Percentiles rank a stretch among this genome's conserved stretches.
These are phyloP conservation scores for Neoarthrinium moseri DNA, from an alignment of 2,329 filamentous ascomycete genomes.

Conservation along the genomic window DNA sequence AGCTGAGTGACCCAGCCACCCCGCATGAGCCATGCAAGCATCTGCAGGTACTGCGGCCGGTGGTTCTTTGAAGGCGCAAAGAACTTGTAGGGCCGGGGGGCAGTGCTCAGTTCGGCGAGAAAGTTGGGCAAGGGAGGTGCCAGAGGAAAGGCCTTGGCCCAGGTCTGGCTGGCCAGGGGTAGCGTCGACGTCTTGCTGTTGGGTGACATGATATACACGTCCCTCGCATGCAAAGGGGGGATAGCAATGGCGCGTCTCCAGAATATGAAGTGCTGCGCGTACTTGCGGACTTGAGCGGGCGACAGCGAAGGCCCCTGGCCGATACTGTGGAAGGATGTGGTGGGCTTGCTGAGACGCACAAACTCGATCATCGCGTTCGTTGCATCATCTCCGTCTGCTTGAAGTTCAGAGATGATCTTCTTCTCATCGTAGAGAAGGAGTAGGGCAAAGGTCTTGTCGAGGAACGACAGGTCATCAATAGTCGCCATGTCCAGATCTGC, in stretches of 20 bases:
- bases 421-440: slow-evolving; percentile 82
- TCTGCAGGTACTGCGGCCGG: slow-evolving; percentile 82
- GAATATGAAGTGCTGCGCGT: slow-evolving; percentile 91
- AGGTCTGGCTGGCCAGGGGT: slow-evolving; percentile 66
- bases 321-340: slow-evolving; percentile 68
- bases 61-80: slow-evolving; percentile 88
- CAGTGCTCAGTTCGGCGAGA: slow-evolving; percentile 76
- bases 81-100: slow-evolving; percentile 77
- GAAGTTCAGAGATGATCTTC: slow-evolving; percentile 69
- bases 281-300: slow-evolving; percentile 77
- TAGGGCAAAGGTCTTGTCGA: slow-evolving; percentile 85
- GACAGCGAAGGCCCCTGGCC: slow-evolving; percentile 71
- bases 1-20: slow-evolving; percentile 93
- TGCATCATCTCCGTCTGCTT: slow-evolving; percentile 73
- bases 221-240: slow-evolving; percentile 82
- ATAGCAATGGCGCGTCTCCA: slow-evolving; percentile 93
- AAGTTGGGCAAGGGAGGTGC: slow-evolving; percentile 83
- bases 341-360: slow-evolving; percentile 71
- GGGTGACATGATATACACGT: slow-evolving; percentile 88
- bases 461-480: slow-evolving; percentile 61
- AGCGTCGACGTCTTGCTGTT: slow-evolving; percentile 79
- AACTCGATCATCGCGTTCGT: slow-evolving; percentile 79
- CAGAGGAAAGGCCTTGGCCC: slow-evolving; percentile 77
- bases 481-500: slow-evolving; percentile 59
- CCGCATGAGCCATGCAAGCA: slow-evolving; percentile 89